Base-by-base conservation (phyloP, 768 basidiomycete species). In the Pseudohyphozyma bogoriensis region DNA sequence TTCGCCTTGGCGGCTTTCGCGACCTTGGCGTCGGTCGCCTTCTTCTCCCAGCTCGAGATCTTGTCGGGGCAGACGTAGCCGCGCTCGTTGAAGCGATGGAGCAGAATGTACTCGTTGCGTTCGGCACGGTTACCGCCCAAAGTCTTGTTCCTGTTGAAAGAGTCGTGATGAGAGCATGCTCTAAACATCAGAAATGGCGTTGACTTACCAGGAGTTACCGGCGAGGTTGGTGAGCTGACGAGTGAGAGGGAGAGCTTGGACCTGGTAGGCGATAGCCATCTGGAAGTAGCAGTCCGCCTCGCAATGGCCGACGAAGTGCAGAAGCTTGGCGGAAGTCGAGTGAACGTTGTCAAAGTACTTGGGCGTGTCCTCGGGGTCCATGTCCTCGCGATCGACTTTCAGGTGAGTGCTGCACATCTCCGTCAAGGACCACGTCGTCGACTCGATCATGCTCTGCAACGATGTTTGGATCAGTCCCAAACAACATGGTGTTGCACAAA, bases 61-160 rank as follows among this genome's bases (percentile, higher is more conserved):
- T 97, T 97, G 78, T 99, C 95, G 1, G 95, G 95, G 65, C 90
- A 89, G 66, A 99, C 83, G 70, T 92, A 96, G 73, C 96, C 96
- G 46, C 91, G 80, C 18, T 85, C 82, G 72, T 99, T 91, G 76
- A 99, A 99, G 73, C 97, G 92, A 73, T 99, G 95, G 22, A 99
- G 79, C 45, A 99, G 76, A 81, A 99, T 96, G 78, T 92, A 99
- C 74, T 97, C 95, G 73, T 97, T 99, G 31, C 95, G 89, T 70
- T 97, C 95, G 0, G 95, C 95, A 56, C 95, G 89, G 68, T 92
- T 95, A 64, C 93, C 93, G 66, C 90, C 96, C 47, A 99, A 74
- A 0, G 95, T 97, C 70, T 92, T 89, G 75, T 92, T 96, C 92
- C 92, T 96, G 68, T 4, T 47, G 28, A 39, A 13, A 55, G 20